Percentiles rank a stretch among this genome's conserved stretches.
phyloP scores from a whole-genome alignment of 352 stramenopile species.

The Pythium rishiriense region DNA sequence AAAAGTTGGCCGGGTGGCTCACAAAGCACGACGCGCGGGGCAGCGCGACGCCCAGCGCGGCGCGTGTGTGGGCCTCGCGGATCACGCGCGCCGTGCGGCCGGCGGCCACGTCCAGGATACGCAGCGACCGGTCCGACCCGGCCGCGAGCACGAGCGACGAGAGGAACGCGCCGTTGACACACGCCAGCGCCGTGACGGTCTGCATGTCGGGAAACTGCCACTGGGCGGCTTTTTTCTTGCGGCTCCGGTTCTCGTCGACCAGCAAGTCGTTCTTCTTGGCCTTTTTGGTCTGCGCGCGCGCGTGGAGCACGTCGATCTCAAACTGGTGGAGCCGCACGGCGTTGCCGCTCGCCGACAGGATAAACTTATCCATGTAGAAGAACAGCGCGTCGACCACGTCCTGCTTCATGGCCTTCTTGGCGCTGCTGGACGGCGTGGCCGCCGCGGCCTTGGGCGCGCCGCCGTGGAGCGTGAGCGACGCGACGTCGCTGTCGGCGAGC shows the following conservation, averaged over 20 bases:
- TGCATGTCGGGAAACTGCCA: conserved; percentile 72
- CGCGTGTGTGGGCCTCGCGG: conserved; percentile 55
- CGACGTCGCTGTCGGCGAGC: conserved; percentile 58
- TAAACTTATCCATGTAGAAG: conserved; percentile 90
- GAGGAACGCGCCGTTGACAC: conserved; percentile 79
- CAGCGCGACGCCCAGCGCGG: conserved; percentile 65
- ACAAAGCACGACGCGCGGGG: conserved; percentile 65
- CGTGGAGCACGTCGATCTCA: conserved; percentile 62
- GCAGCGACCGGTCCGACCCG: conserved; percentile 75
- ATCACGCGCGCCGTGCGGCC: conserved; percentile 60
- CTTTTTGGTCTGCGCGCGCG: conserved; percentile 41
- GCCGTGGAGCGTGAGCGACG: conserved; percentile 60
- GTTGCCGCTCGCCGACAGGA: conserved; percentile 70
- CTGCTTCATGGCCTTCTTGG: conserved; percentile 50
- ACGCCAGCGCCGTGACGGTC: conserved; percentile 61
- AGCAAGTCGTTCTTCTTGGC: conserved; percentile 41
- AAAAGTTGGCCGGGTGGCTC: conserved; percentile 75
- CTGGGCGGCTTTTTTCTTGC: conserved; percentile 65
- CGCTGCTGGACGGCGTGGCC: conserved; percentile 32
- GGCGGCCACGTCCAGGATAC: conserved; percentile 69
- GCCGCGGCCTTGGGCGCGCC: conserved; percentile 33
- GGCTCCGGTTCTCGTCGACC: conserved; percentile 55
- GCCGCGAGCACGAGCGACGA: conserved; percentile 74
- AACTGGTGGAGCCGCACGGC: conserved; percentile 70
- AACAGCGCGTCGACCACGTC: conserved; percentile 74